A percentile compares a stretch with the other conserved stretches of the same genome.
Evolutionary conservation across 768 basidiomycete genomes (phyloP).

Genomic region (Wakefieldia striispora): DNA sequence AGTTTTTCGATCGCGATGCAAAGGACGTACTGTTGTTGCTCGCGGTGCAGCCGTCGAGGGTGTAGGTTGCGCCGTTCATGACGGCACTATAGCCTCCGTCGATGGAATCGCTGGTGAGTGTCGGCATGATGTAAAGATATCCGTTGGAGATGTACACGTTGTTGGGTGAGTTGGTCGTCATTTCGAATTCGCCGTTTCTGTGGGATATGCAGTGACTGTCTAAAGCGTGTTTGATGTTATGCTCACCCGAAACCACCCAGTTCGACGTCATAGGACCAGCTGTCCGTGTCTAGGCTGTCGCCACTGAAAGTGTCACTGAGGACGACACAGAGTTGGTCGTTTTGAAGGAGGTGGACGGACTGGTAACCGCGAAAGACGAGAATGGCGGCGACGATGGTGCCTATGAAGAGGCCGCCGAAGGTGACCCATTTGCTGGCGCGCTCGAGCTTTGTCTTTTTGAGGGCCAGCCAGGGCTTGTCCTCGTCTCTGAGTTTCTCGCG

Average conservation of each 20-base stretch:
- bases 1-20: no score
- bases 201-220: slow-evolving; percentile 6
- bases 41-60: slow-evolving; percentile 37
- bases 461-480: slow-evolving; percentile 47
- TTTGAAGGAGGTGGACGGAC: slow-evolving; percentile 36
- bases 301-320: slow-evolving; percentile 49
- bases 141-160: slow-evolving; percentile 48
- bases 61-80: slow-evolving; percentile 38
- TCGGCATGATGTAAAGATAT: slow-evolving; percentile 57
- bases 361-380: slow-evolving; percentile 47
- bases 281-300: slow-evolving; percentile 38
- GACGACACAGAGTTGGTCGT: slow-evolving; percentile 41
- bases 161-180: slow-evolving; percentile 41
- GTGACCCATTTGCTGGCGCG: slow-evolving; percentile 49
- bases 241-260: slow-evolving; percentile 52
- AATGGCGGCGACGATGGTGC: slow-evolving; percentile 39
- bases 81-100: slow-evolving; percentile 35
- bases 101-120: slow-evolving; percentile 52
- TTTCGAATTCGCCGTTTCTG: slow-evolving; percentile 56
- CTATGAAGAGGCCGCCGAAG: slow-evolving; percentile 39
- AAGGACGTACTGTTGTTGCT: not conserved
- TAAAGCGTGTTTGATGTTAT: not conserved
- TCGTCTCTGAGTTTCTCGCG: slow-evolving; percentile 47
- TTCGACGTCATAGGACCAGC: slow-evolving; percentile 50
- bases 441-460: slow-evolving; percentile 30